Percentiles rank a stretch among this genome's conserved stretches.
Conservation (phyloP, 2,329 filamentous ascomycete species). For the Arthrobotrys entomopaga region DNA sequence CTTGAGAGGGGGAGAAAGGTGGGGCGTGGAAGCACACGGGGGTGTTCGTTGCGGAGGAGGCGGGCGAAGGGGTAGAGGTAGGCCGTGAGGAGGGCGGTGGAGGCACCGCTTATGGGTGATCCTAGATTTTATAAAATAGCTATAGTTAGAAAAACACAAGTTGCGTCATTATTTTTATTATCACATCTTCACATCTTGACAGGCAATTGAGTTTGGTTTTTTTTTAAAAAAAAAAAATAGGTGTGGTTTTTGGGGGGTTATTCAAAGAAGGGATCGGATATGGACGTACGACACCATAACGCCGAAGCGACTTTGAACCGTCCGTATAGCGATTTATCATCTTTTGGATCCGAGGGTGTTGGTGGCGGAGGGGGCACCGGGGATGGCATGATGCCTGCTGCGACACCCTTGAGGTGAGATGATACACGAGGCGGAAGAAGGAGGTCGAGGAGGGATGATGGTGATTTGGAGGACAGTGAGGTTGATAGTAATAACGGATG, state of each 20-base stretch:
- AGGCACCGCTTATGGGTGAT: conserved; percentile 26
- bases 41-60: conserved; percentile 50
- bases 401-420: conserved; percentile 35
- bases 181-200: too few species aligned
- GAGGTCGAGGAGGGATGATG: conserved; percentile 32
- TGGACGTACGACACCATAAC: conserved; percentile 45
- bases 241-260: not conserved
- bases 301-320: conserved; percentile 29
- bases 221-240: too few species aligned
- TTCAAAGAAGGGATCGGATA: too few species aligned
- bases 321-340: conserved; percentile 31
- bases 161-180: not conserved
- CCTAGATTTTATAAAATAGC: conserved; percentile 6
- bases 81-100: conserved; percentile 18
- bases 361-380: conserved; percentile 34
- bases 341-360: conserved; percentile 17
- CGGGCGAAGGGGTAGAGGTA: conserved; percentile 51
- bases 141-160: not conserved
- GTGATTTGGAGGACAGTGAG: conserved; percentile 9
- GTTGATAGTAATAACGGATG: not conserved
- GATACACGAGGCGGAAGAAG: conserved; percentile 27
- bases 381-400: conserved; percentile 33
- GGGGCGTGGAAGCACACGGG: conserved; percentile 53
- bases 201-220: not conserved
- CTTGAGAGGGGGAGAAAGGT: conserved; percentile 56